Evolutionary conservation across 169 alveolate genomes (phyloP).

Genomic region (Fabrea salina): DNA sequence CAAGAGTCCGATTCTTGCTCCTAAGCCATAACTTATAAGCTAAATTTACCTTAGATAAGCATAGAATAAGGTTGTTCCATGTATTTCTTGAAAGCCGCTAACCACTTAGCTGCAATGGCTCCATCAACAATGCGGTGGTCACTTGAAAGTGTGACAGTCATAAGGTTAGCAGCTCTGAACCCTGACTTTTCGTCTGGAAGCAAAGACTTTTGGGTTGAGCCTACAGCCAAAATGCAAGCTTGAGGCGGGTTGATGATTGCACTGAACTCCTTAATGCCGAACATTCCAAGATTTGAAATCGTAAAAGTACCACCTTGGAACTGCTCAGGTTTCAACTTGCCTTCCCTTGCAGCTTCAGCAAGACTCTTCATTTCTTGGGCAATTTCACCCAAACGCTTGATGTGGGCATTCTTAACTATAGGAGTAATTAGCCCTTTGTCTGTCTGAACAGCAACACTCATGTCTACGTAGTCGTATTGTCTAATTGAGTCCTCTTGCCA

Average conservation of each 20-base stretch:
- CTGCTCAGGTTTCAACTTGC: constrained; percentile 72
- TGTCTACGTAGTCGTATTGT: constrained; percentile 59
- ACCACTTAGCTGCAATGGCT: constrained; percentile 88
- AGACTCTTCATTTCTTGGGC: constrained; percentile 67
- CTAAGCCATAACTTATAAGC: too few relatives aligned
- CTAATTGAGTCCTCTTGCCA: constrained; percentile 68
- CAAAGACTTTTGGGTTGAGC: constrained; percentile 59
- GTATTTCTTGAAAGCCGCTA: constrained; percentile 62
- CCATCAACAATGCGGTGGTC: constrained; percentile 91
- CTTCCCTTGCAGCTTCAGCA: constrained; percentile 81
- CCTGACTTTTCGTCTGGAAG: constrained; percentile 54
- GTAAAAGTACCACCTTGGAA: constrained; percentile 84
- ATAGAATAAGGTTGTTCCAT: constrained; percentile 60
- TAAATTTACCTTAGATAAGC: constrained; percentile 57
- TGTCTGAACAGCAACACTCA: constrained; percentile 75
- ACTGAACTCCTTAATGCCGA: constrained; percentile 77
- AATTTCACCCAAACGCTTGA: constrained; percentile 61
- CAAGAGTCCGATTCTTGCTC: too few relatives aligned
- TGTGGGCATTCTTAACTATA: constrained; percentile 56
- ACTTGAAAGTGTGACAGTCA: constrained; percentile 85
- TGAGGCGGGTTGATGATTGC: constrained; percentile 84
- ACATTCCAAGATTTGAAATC: constrained; percentile 88
- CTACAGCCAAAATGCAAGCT: constrained; percentile 85
- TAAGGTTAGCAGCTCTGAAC: constrained; percentile 52
- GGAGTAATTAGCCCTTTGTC: constrained; percentile 74